Conservation (phyloP, 2,329 filamentous ascomycete species). For the Sphaerulina populicola region DNA sequence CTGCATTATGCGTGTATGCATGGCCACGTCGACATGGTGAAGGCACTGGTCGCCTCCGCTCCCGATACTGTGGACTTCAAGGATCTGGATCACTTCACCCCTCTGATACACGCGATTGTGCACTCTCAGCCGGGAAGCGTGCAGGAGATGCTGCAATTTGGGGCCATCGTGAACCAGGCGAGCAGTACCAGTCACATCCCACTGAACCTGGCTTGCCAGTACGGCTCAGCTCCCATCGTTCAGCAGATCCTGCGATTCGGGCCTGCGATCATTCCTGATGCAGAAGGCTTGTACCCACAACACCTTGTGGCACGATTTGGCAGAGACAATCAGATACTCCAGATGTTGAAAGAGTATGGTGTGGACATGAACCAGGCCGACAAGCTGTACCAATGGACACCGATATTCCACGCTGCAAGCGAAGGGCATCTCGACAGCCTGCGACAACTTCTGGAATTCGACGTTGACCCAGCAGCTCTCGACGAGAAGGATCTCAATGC, state of each 20-base stretch:
- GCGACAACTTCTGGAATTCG: conserved; percentile 67
- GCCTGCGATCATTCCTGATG: conserved; percentile 80
- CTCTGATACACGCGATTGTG: conserved; percentile 88
- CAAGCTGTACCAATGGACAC: conserved; percentile 96
- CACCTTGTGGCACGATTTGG: conserved; percentile 89
- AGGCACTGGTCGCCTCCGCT: conserved; percentile 37
- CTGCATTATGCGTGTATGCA: conserved; percentile 96
- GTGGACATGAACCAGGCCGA: conserved; percentile 87
- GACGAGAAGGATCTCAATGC: conserved; percentile 91
- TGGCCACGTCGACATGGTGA: conserved; percentile 58
- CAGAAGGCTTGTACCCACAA: conserved; percentile 93
- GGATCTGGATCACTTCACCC: conserved; percentile 96
- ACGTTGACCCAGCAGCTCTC: conserved; percentile 66
- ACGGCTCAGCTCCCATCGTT: conserved; percentile 77
- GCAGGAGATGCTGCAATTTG: conserved; percentile 63
- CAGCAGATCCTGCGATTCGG: conserved; percentile 73
- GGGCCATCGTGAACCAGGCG: conserved; percentile 75
- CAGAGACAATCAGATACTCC: conserved; percentile 67
- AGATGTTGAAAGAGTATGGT: conserved; percentile 74
- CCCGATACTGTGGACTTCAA: conserved; percentile 73
- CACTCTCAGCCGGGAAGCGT: conserved; percentile 77
- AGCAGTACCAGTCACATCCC: conserved; percentile 89
- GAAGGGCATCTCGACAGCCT: conserved; percentile 90
- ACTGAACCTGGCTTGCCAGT: conserved; percentile 87
- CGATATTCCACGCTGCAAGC: conserved; percentile 88